These are phyloP conservation scores for Irpex sp. DNA, from an alignment of 1,284 basidiomycete genomes.

Conservation along the genomic window DNA sequence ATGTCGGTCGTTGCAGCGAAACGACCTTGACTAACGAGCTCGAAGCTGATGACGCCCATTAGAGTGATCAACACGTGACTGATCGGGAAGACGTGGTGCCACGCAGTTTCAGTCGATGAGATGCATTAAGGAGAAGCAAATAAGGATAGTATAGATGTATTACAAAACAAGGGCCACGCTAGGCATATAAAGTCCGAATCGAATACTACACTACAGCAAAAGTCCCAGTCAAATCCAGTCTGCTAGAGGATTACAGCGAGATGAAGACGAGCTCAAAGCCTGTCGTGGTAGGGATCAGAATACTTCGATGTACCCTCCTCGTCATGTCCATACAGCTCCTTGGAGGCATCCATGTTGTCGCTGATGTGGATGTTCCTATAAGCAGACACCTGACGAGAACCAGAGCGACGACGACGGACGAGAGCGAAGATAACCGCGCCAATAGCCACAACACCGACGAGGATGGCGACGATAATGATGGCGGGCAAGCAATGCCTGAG, in stretches of 20 bases:
- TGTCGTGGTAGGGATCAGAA: constrained; percentile 23
- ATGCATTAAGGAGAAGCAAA: not conserved
- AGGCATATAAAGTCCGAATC: not conserved
- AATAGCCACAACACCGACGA: constrained; percentile 17
- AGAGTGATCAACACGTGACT: not conserved
- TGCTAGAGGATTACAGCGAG: not conserved
- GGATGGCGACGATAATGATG: constrained; percentile 19
- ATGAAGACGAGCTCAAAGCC: not conserved
- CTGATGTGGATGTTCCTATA: constrained; percentile 21
- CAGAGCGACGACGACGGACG: constrained; percentile 15
- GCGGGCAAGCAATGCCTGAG: constrained; percentile 23
- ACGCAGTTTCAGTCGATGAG: not conserved
- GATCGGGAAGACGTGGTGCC: not conserved
- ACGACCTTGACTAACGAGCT: not conserved
- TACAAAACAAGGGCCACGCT: not conserved
- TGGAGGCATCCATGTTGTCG: constrained; percentile 14
- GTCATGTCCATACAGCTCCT: constrained; percentile 23
- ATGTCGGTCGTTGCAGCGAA: constrained; percentile 3
- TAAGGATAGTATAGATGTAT: not conserved
- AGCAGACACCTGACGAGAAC: constrained; percentile 14
- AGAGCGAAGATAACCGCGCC: constrained; percentile 15
- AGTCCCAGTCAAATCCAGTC: not conserved
- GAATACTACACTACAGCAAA: not conserved
- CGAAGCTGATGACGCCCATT: constrained; percentile 1
- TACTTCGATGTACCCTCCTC: constrained; percentile 18